phyloP scores from a whole-genome alignment of 345 rosid genomes.

The Eutrema yunnanense region DNA sequence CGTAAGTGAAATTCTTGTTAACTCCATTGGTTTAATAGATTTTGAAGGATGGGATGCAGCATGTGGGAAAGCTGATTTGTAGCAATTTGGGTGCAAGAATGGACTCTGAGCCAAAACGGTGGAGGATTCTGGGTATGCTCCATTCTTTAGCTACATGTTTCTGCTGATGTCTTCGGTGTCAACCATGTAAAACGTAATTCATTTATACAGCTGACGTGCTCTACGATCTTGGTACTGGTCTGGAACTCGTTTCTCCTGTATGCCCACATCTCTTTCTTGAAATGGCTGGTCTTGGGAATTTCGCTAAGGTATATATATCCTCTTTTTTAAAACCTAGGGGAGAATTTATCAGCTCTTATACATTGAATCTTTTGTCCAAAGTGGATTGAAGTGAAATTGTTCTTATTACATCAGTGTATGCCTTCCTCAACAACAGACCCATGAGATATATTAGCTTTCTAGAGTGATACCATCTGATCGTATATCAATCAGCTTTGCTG shows the following conservation, averaged over 20 bases:
- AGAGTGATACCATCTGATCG: not conserved
- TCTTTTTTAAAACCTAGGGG: not conserved
- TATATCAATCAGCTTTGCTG: not conserved
- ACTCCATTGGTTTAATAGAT: constrained; percentile 40
- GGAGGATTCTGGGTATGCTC: constrained; percentile 79
- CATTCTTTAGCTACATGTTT: constrained; percentile 17
- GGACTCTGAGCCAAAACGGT: constrained; percentile 93
- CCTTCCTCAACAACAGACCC: not conserved
- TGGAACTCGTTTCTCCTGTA: constrained; percentile 85
- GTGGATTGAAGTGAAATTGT: not conserved
- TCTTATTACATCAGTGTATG: not conserved
- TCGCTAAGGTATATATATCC: constrained; percentile 55
- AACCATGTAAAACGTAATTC: not conserved
- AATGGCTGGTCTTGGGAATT: constrained; percentile 95
- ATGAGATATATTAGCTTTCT: not conserved
- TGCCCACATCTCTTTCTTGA: constrained; percentile 91
- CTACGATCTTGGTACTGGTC: constrained; percentile 86
- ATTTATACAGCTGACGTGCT: constrained; percentile 76
- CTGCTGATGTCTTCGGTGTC: constrained; percentile 46
- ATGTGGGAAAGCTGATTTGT: constrained; percentile 82
- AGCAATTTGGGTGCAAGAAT: constrained; percentile 95
- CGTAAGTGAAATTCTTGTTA: not conserved
- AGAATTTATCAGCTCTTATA: not conserved
- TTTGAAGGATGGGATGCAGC: constrained; percentile 96
- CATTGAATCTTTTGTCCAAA: not conserved